These are phyloP conservation scores for Wallacemonas rigidus DNA, from an alignment of 208 protist species.

Conservation along the genomic window DNA sequence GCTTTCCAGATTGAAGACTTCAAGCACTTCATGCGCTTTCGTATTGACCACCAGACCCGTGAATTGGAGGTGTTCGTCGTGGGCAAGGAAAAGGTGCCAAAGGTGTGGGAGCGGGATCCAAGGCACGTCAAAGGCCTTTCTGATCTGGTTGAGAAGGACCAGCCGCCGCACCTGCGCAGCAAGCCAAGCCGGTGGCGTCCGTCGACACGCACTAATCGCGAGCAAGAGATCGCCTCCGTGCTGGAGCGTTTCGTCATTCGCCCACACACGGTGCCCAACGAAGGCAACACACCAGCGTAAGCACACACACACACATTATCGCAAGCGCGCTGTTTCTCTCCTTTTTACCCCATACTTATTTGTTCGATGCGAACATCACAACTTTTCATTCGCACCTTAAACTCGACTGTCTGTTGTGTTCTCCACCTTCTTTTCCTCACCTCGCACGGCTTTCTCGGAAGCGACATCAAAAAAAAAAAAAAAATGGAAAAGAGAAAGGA, in stretches of 20 bases:
- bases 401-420: too few species aligned
- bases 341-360: neutral
- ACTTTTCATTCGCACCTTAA: too few species aligned
- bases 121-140: constrained; percentile 36
- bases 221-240: constrained; percentile 29
- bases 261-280: constrained; percentile 23
- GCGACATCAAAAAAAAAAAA: too few species aligned
- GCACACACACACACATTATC: neutral
- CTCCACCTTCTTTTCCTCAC: too few species aligned
- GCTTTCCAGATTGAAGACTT: constrained; percentile 89
- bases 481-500: too few species aligned
- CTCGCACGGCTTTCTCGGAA: too few species aligned
- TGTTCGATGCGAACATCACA: too few species aligned
- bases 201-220: constrained; percentile 17
- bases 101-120: constrained; percentile 64
- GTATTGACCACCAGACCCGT: constrained; percentile 52
- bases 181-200: constrained; percentile 71
- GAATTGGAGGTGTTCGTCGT: constrained; percentile 71
- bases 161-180: constrained; percentile 63
- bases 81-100: constrained; percentile 56
- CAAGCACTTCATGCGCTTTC: constrained; percentile 84
- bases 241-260: constrained; percentile 66
- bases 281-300: constrained; percentile 21
- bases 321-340: too few species aligned
- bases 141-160: constrained; percentile 32